These are phyloP conservation scores for Melocanna baccifera DNA, from an alignment of 176 grass and related monocot species.

Conservation along the genomic window DNA sequence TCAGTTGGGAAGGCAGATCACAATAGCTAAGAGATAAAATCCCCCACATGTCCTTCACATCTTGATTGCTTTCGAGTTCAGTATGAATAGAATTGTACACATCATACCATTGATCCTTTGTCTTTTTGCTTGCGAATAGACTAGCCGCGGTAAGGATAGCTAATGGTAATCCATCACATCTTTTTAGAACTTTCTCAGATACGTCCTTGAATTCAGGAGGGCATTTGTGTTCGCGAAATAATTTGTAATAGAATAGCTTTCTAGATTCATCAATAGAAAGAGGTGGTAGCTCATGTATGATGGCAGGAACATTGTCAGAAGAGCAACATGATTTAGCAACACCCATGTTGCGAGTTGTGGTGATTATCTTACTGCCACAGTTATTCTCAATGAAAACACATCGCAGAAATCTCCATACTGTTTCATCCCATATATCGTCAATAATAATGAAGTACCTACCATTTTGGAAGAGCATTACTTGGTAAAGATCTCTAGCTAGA, in stretches of 20 bases:
- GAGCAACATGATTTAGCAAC: not conserved
- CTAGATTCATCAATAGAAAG: not conserved
- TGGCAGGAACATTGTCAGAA: not conserved
- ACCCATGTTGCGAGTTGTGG: not conserved
- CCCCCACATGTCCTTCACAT: not conserved
- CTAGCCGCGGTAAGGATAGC: not conserved
- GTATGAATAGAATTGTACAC: not conserved
- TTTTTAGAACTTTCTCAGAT: not conserved
- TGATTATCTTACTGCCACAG: constrained; percentile 12
- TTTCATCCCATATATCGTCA: constrained; percentile 30
- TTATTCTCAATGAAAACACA: not conserved
- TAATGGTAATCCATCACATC: not conserved
- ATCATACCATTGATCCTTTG: not conserved
- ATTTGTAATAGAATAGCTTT: not conserved
- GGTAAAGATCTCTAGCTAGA: too few species aligned
- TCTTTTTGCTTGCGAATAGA: not conserved
- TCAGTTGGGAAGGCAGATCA: not conserved
- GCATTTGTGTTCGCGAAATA: not conserved
- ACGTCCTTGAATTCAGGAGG: not conserved
- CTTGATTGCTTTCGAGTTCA: not conserved
- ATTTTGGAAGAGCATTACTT: too few species aligned
- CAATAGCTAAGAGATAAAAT: constrained; percentile 11
- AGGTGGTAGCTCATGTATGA: not conserved
- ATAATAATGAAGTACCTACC: not conserved
- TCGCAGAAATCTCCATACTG: not conserved